Conservation (phyloP, 2,329 filamentous ascomycete species). For the Cadophora malorum region DNA sequence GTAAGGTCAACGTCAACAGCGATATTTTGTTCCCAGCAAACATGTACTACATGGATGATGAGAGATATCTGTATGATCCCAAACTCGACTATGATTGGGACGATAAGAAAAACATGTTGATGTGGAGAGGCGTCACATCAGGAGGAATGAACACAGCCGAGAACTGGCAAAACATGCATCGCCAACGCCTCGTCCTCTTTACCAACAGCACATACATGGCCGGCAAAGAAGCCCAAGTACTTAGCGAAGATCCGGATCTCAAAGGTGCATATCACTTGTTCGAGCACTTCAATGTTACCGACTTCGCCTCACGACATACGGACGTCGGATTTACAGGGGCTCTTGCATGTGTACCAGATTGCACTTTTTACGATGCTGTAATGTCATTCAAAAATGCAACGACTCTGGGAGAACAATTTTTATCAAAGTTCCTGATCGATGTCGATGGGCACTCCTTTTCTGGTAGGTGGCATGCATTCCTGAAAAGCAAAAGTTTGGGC, state of each 20-base stretch:
- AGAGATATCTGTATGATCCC: constrained; percentile 63
- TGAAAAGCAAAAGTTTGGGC: constrained; percentile 71
- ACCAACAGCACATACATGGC: constrained; percentile 57
- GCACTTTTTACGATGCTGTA: constrained; percentile 55
- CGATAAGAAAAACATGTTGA: constrained; percentile 59
- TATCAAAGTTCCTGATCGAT: constrained; percentile 74
- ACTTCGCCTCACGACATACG: constrained; percentile 43
- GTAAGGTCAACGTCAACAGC: constrained; percentile 60
- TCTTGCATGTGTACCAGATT: constrained; percentile 54
- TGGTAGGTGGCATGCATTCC: constrained; percentile 71
- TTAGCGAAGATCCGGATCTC: constrained; percentile 44
- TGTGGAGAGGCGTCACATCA: constrained; percentile 71
- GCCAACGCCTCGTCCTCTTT: constrained; percentile 63
- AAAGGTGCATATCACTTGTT: constrained; percentile 50
- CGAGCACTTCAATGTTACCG: constrained; percentile 51
- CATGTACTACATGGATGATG: constrained; percentile 66
- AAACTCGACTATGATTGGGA: constrained; percentile 63
- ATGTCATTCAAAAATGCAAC: constrained; percentile 57
- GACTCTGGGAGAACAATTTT: constrained; percentile 62
- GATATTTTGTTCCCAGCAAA: constrained; percentile 69
- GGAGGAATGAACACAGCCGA: constrained; percentile 58
- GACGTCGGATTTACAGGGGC: constrained; percentile 48
- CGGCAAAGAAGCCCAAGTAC: constrained; percentile 47
- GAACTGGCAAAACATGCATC: constrained; percentile 62
- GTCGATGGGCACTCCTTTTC: constrained; percentile 78